Evolutionary conservation across 306 rosid species (phyloP).

Genomic region (Astragalus membranaceus): DNA sequence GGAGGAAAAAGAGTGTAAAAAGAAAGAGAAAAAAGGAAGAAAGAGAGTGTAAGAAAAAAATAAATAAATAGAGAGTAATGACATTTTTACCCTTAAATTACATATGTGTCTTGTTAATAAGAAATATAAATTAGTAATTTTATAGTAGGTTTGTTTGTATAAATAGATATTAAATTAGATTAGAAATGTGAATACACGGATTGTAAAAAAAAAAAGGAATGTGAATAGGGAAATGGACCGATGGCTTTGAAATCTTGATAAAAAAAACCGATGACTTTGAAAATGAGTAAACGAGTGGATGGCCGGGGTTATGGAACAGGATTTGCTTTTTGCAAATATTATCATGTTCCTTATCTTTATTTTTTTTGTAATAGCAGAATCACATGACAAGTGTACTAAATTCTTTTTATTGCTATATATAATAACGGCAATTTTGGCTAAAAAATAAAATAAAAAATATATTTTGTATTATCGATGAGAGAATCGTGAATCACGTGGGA

Average conservation of each 20-base stretch:
- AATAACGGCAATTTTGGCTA: conserved; percentile 12
- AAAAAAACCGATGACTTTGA: neutral
- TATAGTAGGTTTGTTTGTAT: too few relatives aligned
- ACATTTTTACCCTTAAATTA: too few relatives aligned
- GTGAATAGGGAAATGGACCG: neutral
- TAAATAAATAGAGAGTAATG: too few relatives aligned
- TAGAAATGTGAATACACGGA: too few relatives aligned
- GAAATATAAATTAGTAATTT: too few relatives aligned
- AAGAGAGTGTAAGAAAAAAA: too few relatives aligned
- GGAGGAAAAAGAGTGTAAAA: too few relatives aligned
- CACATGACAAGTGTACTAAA: conserved; percentile 39
- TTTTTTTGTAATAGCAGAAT: neutral
- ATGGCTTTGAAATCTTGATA: neutral
- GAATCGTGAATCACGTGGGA: conserved; percentile 23
- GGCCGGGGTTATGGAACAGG: neutral
- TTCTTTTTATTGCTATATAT: neutral
- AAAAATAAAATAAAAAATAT: neutral
- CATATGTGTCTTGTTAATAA: too few relatives aligned
- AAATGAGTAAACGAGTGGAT: neutral
- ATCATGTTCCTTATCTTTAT: neutral
- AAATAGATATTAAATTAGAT: too few relatives aligned
- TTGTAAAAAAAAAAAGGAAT: too few relatives aligned
- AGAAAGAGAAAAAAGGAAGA: too few relatives aligned
- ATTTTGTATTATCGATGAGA: neutral
- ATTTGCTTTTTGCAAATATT: conserved; percentile 28